Conservation (phyloP, 768 basidiomycete genomes). For the Mrakia hoshinonis region DNA sequence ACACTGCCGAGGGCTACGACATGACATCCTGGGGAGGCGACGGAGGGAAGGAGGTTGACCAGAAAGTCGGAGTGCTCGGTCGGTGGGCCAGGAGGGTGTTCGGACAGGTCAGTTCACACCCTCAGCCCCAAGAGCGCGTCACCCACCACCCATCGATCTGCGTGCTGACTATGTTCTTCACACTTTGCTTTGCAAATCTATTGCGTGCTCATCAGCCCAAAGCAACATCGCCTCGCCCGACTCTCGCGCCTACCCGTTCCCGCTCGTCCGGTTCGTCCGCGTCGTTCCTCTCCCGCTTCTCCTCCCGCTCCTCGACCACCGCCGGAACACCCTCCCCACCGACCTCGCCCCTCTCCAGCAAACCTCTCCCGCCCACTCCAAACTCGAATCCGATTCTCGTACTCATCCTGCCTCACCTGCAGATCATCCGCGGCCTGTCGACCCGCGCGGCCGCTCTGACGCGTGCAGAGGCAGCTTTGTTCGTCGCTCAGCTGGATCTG, state of each 20-base stretch:
- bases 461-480: not conserved
- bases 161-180: not conserved
- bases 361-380: not conserved
- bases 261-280: not conserved
- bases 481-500: not conserved
- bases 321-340: not conserved
- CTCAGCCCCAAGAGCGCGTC: too few relatives aligned
- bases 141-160: too few relatives aligned
- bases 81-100: too few relatives aligned
- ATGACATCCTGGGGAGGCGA: too few relatives aligned
- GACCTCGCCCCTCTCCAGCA: not conserved
- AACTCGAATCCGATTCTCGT: not conserved
- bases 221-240: not conserved
- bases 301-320: not conserved
- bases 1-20: too few relatives aligned
- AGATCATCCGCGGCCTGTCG: too few relatives aligned
- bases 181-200: not conserved
- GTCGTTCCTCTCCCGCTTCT: conserved; percentile 1
- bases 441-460: not conserved
- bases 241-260: not conserved
- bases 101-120: too few relatives aligned
- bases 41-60: too few relatives aligned
- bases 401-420: too few relatives aligned
- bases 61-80: too few relatives aligned
- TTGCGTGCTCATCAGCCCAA: not conserved